Evolutionary conservation across 768 basidiomycete genomes (phyloP), one percentile per base, ranked within the genome.

Genomic region (Inosperma sp.): DNA sequence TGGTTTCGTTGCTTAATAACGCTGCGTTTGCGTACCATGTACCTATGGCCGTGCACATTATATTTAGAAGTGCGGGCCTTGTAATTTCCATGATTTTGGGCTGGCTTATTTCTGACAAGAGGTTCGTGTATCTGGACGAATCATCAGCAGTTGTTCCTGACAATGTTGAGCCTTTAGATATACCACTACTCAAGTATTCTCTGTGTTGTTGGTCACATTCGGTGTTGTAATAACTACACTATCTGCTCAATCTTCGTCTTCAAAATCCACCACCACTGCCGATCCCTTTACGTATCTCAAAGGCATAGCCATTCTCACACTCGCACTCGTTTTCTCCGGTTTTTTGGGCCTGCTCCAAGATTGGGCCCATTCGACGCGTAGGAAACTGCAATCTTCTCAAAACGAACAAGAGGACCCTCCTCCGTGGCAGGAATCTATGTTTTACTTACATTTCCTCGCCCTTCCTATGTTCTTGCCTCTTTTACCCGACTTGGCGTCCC

Each of bases 41-140:
- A 52, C 93, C 94, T 17, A 92, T 96, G 82, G 70, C 88, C 0
- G 85, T 97, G 1, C 93, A 97, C 68, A 95, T 97, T 65, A 87
- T 97, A 53, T 95, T 95, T 62, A 78, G 93, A 34, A 91, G 88
- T 57, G 93, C 88, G 0, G 93, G 93, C 0, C 71, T 95, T 48
- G 79, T 91, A 26, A 74, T 93, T 23, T 92, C 84, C 59, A 85
- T 97, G 82, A 23, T 86, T 12, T 75, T 93, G 43, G 92, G 91
- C 1, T 85, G 81, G 75, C 48, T 86, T 2, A 53, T 91, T 14
- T 77, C 71, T 2, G 75, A 79, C 2, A 88, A 84, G 65, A 77
- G 76, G 81, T 86, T 43, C 17, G 53, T 48, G 80, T 66, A 17
- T n/a, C n/a, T 19, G 26, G 31, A 39, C 42, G 30, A 17, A 12